Conservation (phyloP, 352 stramenopile genomes). For the Globisporangium megalacanthum region DNA sequence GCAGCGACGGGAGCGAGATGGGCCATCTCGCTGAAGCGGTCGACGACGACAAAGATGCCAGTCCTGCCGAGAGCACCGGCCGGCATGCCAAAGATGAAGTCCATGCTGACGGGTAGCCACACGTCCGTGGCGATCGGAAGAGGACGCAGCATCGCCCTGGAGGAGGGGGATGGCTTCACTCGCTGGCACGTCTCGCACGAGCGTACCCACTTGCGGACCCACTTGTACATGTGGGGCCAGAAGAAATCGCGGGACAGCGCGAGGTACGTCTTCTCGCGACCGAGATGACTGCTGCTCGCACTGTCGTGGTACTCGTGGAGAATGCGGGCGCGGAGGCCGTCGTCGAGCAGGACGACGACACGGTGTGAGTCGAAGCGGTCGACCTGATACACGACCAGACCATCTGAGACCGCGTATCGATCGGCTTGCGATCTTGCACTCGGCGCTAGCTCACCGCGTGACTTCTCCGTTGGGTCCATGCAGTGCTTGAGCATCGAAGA, state of each 20-base stretch:
- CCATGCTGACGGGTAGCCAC: constrained; percentile 1
- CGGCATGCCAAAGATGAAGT: constrained; percentile 5
- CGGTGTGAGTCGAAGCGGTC: neutral
- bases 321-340: neutral
- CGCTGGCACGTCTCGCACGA: neutral
- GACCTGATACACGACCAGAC: no score
- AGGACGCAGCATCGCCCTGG: no score
- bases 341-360: neutral
- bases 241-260: neutral
- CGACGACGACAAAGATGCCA: constrained; percentile 21
- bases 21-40: constrained; percentile 25
- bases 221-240: neutral
- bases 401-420: no score
- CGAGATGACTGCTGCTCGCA: neutral
- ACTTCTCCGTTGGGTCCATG: no score
- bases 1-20: constrained; percentile 10
- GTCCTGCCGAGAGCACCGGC: constrained; percentile 6
- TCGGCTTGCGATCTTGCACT: no score
- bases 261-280: neutral
- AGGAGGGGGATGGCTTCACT: no score
- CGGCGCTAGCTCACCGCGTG: no score
- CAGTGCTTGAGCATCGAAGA: no score
- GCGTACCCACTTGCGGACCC: neutral
- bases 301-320: neutral
- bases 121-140: neutral